Base-by-base conservation (phyloP, 23 red algal species). In the Chondrus crispus region DNA sequence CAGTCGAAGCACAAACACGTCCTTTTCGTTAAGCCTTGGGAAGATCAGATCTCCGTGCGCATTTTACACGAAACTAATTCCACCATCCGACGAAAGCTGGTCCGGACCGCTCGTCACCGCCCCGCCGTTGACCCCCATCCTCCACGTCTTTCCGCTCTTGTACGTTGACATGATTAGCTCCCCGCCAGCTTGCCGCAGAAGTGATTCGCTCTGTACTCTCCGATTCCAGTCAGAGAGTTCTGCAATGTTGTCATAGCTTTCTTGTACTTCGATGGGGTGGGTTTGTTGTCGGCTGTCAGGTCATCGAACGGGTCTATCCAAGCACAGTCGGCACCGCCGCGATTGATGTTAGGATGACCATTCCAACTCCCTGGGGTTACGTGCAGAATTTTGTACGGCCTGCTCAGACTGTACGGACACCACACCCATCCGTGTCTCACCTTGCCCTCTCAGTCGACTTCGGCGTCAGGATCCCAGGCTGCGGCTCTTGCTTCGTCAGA, bases 181-280 rank as follows among this genome's bases (percentile, higher is more conserved):
- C 7, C 78, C 78, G 2, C 76, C 41, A 93, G 37, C 2, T 42
- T 47, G 6, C 55, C 43, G 4, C 64, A 74, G 50, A 84, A 93
- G 38, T 82, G 60, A 22, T 82, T 22, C 5, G 50, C 76, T 38
- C 40, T 49, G 33, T 93, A 85, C 50, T 93, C 89, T 48, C 13
- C 33, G 20, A 93, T 84, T 49, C 89, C 89, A n/a, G 76, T 93
- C 2, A 84, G 46, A n/a, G 74, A 82, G 38, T 60, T 73, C 66
- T 93, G 72, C 53, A 85, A 33, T 2, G 68, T 72, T 11, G 76
- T 54, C 62, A 85, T 69, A 28, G 37, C 78, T 11, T 32, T 14
- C 78, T 82, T 93, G 62, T 82, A 82, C 46, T 33, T 84, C 3
- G 58, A 46, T 9, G 62, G 82, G 22, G 53, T 60, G 2, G 48